Percentiles rank a stretch among this genome's conserved stretches.
phyloP scores from a whole-genome alignment of 2,329 filamentous ascomycete species.

The Thelonectria discophora region DNA sequence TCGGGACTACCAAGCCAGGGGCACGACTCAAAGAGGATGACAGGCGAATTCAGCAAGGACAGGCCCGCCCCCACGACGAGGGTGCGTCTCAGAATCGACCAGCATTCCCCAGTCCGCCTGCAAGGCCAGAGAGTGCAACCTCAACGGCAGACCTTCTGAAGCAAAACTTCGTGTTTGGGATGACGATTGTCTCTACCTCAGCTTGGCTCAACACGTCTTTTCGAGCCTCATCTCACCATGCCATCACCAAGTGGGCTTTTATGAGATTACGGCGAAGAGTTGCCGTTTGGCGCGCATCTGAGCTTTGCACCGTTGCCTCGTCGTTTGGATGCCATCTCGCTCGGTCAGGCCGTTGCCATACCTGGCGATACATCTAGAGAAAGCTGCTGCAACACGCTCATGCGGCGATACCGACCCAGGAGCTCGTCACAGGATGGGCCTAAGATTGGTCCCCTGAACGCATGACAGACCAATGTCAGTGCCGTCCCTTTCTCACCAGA shows the following conservation, averaged over 20 bases:
- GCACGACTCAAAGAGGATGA: slow-evolving; percentile 23
- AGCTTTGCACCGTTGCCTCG: slow-evolving; percentile 25
- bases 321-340: slow-evolving; percentile 10
- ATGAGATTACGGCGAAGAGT: slow-evolving; percentile 42
- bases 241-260: slow-evolving; percentile 38
- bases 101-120: slow-evolving; percentile 43
- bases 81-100: slow-evolving; percentile 41
- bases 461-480: background rate
- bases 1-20: slow-evolving; percentile 27
- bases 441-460: background rate
- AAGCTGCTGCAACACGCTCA: background rate
- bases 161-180: slow-evolving; percentile 20
- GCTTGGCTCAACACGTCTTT: slow-evolving; percentile 21
- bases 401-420: background rate
- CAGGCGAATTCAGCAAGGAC: slow-evolving; percentile 27
- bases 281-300: slow-evolving; percentile 36
- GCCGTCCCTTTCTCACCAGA: background rate
- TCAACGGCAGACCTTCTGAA: slow-evolving; percentile 34
- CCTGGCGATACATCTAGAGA: background rate
- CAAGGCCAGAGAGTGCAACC: slow-evolving; percentile 36
- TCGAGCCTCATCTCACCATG: slow-evolving; percentile 41
- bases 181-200: slow-evolving; percentile 17
- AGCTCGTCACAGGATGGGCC: background rate
- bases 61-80: slow-evolving; percentile 25
- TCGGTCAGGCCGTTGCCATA: slow-evolving; percentile 14